Percentiles rank a stretch among this genome's conserved stretches.
Evolutionary conservation across 1,284 basidiomycete species (phyloP).

Genomic region (Ustilago hordei): DNA sequence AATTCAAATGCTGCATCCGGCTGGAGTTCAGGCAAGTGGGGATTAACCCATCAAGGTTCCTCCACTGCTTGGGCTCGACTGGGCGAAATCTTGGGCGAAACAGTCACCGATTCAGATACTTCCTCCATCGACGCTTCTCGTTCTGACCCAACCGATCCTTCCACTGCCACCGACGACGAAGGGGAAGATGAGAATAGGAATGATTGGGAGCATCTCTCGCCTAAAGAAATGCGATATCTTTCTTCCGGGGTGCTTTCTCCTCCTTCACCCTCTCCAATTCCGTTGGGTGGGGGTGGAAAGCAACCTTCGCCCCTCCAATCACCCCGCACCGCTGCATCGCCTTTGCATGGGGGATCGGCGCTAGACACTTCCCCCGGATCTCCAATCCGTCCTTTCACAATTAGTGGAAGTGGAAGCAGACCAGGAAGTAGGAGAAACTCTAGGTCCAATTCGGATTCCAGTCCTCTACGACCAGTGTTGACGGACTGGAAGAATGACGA

Average conservation of each 20-base stretch:
- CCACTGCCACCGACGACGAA: slow-evolving; percentile 19
- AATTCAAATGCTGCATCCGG: slow-evolving; percentile 23
- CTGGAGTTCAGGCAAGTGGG: slow-evolving; percentile 61
- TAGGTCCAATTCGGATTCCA: slow-evolving; percentile 44
- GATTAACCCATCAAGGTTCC: slow-evolving; percentile 55
- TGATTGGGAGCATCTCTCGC: slow-evolving; percentile 66
- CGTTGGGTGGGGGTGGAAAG: slow-evolving; percentile 28
- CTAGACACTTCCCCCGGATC: slow-evolving; percentile 35
- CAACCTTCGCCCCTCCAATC: slow-evolving; percentile 36
- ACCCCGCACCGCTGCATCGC: slow-evolving; percentile 10
- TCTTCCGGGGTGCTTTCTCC: slow-evolving; percentile 41
- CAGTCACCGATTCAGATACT: slow-evolving; percentile 20
- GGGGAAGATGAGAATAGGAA: slow-evolving; percentile 57
- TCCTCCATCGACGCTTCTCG: slow-evolving; percentile 21
- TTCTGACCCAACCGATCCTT: not conserved
- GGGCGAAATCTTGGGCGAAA: slow-evolving; percentile 62
- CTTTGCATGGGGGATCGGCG: slow-evolving; percentile 22
- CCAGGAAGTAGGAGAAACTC: slow-evolving; percentile 43
- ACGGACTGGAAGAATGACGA: slow-evolving; percentile 62
- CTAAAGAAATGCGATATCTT: slow-evolving; percentile 65
- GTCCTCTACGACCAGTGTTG: slow-evolving; percentile 57
- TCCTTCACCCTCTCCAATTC: slow-evolving; percentile 41
- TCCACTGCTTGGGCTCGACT: slow-evolving; percentile 63
- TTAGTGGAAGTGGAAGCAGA: slow-evolving; percentile 15
- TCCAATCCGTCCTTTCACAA: slow-evolving; percentile 38